These are phyloP conservation scores for Aspergillus carlsbadensis DNA, from an alignment of 495 filamentous ascomycete species.

Conservation along the genomic window DNA sequence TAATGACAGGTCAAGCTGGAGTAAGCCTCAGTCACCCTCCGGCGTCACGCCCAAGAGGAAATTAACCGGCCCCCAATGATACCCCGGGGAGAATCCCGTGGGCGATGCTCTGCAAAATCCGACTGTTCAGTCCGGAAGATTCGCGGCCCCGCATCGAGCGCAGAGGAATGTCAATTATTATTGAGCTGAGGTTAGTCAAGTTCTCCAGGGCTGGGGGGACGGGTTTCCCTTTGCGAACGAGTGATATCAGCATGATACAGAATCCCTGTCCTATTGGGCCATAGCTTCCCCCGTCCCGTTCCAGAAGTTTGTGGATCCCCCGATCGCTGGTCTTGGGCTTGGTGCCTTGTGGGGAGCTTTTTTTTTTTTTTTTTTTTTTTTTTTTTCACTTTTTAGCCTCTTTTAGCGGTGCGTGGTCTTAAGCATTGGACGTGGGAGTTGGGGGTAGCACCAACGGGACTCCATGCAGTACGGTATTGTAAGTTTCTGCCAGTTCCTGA, in stretches of 20 bases:
- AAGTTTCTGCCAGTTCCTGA: not conserved
- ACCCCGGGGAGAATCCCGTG: not conserved
- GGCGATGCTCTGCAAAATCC: not conserved
- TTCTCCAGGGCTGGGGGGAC: not conserved
- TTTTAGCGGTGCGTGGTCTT: constrained; percentile 18
- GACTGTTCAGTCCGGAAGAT: constrained; percentile 22
- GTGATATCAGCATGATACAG: constrained; percentile 41
- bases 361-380: not conserved
- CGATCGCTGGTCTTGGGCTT: constrained; percentile 40
- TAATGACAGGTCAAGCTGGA: too few relatives aligned
- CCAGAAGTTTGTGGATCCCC: constrained; percentile 45
- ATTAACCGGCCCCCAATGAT: not conserved
- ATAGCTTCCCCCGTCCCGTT: constrained; percentile 22
- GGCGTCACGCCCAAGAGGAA: not conserved
- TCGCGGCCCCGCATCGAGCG: constrained; percentile 33
- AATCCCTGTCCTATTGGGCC: constrained; percentile 22
- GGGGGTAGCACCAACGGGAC: not conserved
- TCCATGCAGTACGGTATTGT: constrained; percentile 1
- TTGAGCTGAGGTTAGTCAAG: constrained; percentile 9
- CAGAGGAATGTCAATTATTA: too few relatives aligned
- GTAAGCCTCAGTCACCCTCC: too few relatives aligned
- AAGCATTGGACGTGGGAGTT: constrained; percentile 14
- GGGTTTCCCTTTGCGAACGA: constrained; percentile 11
- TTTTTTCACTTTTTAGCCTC: not conserved
- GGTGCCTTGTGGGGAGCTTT: constrained; percentile 28